Base-by-base conservation (phyloP, 1,284 basidiomycete genomes). In the Veloporphyrellus conicus region DNA sequence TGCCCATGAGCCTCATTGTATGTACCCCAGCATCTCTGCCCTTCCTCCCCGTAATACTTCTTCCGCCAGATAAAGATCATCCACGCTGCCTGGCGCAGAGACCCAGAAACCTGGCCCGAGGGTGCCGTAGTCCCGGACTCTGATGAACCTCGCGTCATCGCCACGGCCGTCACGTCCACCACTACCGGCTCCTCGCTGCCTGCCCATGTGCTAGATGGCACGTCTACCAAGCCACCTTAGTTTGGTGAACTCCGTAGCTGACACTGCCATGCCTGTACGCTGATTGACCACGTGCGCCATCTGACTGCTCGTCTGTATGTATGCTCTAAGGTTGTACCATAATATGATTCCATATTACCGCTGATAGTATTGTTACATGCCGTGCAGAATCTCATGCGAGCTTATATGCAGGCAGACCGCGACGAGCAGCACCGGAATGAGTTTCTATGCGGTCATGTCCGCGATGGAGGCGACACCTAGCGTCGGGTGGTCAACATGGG, bases 401-500 rank as follows among this genome's bases (percentile, higher is more conserved):
- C 28, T 38, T 66, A 25, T 65, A 52, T 55, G 70, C 63, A 63
- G 63, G 63, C 66, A 63, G 56, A 41, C 23, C n/a, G n/a, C n/a
- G n/a, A n/a, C n/a, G n/a, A n/a, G n/a, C n/a, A n/a, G n/a, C n/a
- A n/a, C n/a, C 10, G 16, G 18, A 27, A 36, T 8, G 23, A 25
- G 23, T 25, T 25, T 35, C 25, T 15, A 14, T 35, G 25, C 8
- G 34, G n/a, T 70, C 67, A 82, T 68, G 78, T 76, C 60, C 84
- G 76, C 45, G 82, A 79, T 32, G 84, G 84, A 36, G 86, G 86
- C 12, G 86, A 89, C 38, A 89, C 86, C 86, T 89, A 28, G 48
- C 20, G 23, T 38, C 22, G 32, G 41, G 27, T 33, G 25, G 54
- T 56, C 50, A 54, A 54, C 41, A 38, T 29, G 33, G 20, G 33